Percentiles rank a stretch among this genome's conserved stretches.
phyloP scores from a whole-genome alignment of 1,284 basidiomycete genomes.

The Ceratobasidium theobromae region DNA sequence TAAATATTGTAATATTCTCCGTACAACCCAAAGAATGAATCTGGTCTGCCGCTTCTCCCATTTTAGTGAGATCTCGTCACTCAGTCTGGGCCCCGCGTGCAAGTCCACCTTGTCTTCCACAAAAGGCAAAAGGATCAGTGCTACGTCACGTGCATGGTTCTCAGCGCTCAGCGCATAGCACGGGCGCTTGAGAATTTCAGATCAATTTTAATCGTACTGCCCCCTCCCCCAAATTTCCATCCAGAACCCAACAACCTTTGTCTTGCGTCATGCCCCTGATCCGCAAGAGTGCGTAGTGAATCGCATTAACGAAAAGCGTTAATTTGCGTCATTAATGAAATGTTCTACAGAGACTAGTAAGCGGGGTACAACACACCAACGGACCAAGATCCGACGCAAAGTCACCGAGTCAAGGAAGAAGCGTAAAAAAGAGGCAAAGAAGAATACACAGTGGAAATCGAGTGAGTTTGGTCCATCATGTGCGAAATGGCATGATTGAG shows the following conservation, averaged over 20 bases:
- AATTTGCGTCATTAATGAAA: conserved; percentile 1
- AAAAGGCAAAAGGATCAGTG: conserved; percentile 15
- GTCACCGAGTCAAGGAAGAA: conserved; percentile 79
- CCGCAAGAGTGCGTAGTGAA: conserved; percentile 60
- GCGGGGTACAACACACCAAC: conserved; percentile 70
- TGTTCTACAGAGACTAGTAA: conserved; percentile 75
- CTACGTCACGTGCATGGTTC: neutral
- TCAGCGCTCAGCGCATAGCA: neutral
- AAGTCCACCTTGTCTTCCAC: neutral
- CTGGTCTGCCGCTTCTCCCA: too few species aligned
- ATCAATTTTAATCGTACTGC: conserved; percentile 25
- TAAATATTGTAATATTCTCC: conserved; percentile 14
- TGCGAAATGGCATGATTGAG: neutral
- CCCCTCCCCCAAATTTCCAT: too few species aligned
- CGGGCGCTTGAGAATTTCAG: conserved; percentile 10
- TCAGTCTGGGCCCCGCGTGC: too few species aligned
- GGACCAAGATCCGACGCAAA: conserved; percentile 79
- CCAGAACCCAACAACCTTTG: too few species aligned
- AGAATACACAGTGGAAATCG: conserved; percentile 86
- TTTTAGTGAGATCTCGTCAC: neutral
- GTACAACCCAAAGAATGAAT: too few species aligned
- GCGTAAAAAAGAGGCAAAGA: conserved; percentile 75
- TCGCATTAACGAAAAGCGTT: conserved; percentile 2
- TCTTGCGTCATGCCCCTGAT: conserved; percentile 63
- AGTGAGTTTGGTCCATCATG: conserved; percentile 59